Conservation (phyloP, 495 filamentous ascomycete genomes). For the Aspergillus sclerotiicarbonarius region DNA sequence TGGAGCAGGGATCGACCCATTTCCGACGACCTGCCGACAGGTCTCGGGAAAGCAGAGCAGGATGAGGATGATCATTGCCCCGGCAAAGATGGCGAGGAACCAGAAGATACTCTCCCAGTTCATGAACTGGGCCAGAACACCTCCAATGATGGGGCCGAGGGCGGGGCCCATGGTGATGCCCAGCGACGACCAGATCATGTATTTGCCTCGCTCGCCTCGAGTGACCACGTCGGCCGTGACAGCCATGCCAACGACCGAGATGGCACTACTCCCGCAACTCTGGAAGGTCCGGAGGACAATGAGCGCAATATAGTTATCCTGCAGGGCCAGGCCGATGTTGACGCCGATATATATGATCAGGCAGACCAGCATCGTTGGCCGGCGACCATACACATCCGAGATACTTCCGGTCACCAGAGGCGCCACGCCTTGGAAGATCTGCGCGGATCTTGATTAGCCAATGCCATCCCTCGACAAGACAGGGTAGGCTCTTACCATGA, state of each 20-base stretch:
- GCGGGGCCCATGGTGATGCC: constrained; percentile 38
- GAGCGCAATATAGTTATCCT: constrained; percentile 46
- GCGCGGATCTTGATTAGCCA: background rate
- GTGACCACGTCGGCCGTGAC: constrained; percentile 20
- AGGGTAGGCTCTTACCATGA: constrained; percentile 33
- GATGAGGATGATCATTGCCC: constrained; percentile 32
- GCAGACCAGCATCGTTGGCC: constrained; percentile 47
- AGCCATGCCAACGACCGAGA: constrained; percentile 41
- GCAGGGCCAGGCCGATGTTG: constrained; percentile 49
- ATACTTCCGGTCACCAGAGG: constrained; percentile 50
- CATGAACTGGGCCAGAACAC: constrained; percentile 61
- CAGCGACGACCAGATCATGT: constrained; percentile 35
- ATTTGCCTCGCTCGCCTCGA: constrained; percentile 39
- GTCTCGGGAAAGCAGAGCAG: constrained; percentile 46
- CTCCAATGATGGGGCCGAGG: constrained; percentile 63
- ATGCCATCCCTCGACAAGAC: background rate
- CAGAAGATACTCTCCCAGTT: constrained; percentile 74
- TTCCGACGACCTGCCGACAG: constrained; percentile 43
- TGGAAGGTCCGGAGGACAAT: constrained; percentile 50
- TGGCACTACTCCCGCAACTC: constrained; percentile 48
- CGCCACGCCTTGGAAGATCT: constrained; percentile 48
- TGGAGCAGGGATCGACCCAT: constrained; percentile 28
- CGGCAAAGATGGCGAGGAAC: constrained; percentile 65
- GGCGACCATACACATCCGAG: constrained; percentile 46
- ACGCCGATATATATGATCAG: constrained; percentile 48